Percentiles rank a stretch among this genome's conserved stretches.
phyloP scores from a whole-genome alignment of 768 basidiomycete species.

The Wakefieldia striispora region DNA sequence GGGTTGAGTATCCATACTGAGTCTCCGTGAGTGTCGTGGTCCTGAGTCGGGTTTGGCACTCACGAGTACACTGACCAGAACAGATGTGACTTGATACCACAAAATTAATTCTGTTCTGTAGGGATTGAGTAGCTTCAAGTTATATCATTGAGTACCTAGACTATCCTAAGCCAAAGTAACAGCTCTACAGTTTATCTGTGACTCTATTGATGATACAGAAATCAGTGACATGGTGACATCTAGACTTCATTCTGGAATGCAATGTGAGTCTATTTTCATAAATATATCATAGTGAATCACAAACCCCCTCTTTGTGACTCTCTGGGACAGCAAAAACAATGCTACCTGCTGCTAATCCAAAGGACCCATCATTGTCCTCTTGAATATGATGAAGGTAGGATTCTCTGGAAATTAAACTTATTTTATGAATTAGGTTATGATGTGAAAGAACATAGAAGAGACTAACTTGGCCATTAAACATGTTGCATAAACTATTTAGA shows the following conservation, averaged over 20 bases:
- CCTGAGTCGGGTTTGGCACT: background rate
- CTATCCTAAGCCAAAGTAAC: no score
- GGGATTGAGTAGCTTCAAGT: no score
- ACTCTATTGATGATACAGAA: no score
- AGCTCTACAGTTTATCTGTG: no score
- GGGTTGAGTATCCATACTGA: conserved; percentile 18
- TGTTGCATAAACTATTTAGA: conserved; percentile 22
- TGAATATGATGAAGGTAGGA: conserved; percentile 21
- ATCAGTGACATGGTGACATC: no score
- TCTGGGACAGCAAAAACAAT: conserved; percentile 10
- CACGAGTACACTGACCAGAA: no score
- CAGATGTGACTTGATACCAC: no score
- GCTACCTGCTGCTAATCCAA: background rate
- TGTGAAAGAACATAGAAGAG: background rate
- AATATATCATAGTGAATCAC: background rate
- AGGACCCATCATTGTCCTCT: background rate
- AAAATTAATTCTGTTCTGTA: no score
- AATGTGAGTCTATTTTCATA: background rate
- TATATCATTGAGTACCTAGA: no score
- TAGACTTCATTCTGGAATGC: conserved; percentile 1
- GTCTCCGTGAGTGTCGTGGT: background rate
- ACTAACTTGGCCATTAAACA: conserved; percentile 32
- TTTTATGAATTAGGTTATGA: background rate
- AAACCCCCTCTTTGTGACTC: conserved; percentile 1
- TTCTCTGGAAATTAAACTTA: conserved; percentile 26